Conservation (phyloP, 2,329 filamentous ascomycete genomes). For the Pseudogymnoascus sp. region DNA sequence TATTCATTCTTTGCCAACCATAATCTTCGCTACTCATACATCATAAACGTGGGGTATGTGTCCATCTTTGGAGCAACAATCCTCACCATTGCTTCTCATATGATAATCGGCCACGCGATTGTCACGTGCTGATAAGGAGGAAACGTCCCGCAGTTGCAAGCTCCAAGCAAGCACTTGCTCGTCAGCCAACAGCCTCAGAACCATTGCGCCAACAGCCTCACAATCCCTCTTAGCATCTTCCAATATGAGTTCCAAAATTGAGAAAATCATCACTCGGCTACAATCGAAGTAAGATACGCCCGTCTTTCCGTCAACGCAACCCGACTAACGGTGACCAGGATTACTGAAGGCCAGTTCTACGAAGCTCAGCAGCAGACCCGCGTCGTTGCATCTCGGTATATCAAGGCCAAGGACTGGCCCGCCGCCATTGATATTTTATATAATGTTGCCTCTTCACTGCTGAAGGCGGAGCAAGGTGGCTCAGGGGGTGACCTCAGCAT, state of each 20-base stretch:
- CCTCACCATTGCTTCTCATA: background rate
- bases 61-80: no score
- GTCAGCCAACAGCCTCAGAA: background rate
- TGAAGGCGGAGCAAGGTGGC: conserved; percentile 88
- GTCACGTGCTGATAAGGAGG: background rate
- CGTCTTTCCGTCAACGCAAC: background rate
- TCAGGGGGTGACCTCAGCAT: conserved; percentile 86
- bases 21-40: no score
- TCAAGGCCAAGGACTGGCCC: conserved; percentile 76
- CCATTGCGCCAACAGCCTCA: background rate
- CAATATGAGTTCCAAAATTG: conserved; percentile 48
- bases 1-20: no score
- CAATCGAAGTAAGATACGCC: conserved; percentile 57
- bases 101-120: background rate
- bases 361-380: conserved; percentile 98
- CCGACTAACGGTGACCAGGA: conserved; percentile 43
- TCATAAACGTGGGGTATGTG: no score
- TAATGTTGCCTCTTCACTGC: conserved; percentile 73
- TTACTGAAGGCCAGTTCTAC: conserved; percentile 87
- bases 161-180: background rate
- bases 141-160: background rate
- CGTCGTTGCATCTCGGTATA: conserved; percentile 87
- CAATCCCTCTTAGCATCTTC: background rate
- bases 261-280: conserved; percentile 66
- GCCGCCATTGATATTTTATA: conserved; percentile 82